A percentile compares a stretch with the other conserved stretches of the same genome.
phyloP scores from a whole-genome alignment of 1,284 basidiomycete genomes.

The Ganoderma sinense region DNA sequence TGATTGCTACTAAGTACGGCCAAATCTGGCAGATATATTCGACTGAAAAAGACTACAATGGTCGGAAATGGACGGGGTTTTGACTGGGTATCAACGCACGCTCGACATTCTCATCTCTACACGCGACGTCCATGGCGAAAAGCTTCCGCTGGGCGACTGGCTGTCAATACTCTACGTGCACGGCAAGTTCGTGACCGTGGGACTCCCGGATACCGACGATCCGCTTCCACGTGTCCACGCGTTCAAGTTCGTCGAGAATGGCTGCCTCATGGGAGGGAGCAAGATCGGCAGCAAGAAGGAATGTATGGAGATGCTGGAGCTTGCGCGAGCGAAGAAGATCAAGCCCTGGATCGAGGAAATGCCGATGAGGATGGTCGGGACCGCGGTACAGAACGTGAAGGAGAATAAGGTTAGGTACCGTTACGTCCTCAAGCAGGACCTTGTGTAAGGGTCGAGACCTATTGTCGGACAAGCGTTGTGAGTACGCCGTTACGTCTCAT shows the following conservation, averaged over 20 bases:
- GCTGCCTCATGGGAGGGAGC: conserved; percentile 49
- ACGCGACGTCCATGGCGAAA: conserved; percentile 37
- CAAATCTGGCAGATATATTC: too few relatives aligned
- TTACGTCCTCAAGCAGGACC: conserved; percentile 53
- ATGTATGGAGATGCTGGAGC: conserved; percentile 63
- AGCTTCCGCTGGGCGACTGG: conserved; percentile 45
- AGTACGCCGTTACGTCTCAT: background rate
- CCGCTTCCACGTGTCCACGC: conserved; percentile 47
- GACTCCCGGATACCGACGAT: conserved; percentile 53
- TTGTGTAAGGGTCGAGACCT: conserved; percentile 13
- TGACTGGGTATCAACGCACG: conserved; percentile 37
- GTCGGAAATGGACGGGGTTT: too few relatives aligned
- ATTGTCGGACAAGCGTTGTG: background rate
- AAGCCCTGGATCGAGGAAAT: conserved; percentile 59
- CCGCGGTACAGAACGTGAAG: conserved; percentile 62
- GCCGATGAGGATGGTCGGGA: conserved; percentile 64
- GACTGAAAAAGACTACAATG: too few relatives aligned
- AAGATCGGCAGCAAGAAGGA: conserved; percentile 74
- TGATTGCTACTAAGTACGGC: too few relatives aligned
- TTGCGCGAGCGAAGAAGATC: conserved; percentile 62
- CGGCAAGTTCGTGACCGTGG: conserved; percentile 62
- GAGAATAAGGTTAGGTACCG: conserved; percentile 61
- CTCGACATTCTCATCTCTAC: conserved; percentile 73
- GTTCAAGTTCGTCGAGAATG: conserved; percentile 48
- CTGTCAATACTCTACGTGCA: conserved; percentile 58